Base-by-base conservation (phyloP, 768 basidiomycete species). In the Tricholoma matsutake region DNA sequence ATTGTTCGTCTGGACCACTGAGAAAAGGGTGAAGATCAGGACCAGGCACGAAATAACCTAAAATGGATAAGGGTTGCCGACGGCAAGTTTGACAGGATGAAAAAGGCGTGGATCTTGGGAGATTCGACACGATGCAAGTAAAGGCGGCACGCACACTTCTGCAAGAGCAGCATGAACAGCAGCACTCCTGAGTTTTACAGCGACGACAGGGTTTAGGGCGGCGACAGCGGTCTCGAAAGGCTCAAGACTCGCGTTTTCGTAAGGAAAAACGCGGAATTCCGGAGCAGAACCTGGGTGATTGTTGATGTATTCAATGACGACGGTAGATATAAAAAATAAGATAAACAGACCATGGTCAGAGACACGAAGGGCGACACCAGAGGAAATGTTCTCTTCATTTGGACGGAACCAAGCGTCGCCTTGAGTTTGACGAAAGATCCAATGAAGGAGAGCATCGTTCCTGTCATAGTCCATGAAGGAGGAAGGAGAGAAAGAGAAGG, bases 381-480 rank as follows among this genome's bases (percentile, higher is more conserved):
- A 85, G 22, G 89, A 86, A 54, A 91, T 78, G 64, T 84, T 83
- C 69, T 90, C 83, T 64, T 89, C 88, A 32, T 89, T 83, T 11
- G 89, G 88, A 61, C 89, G 85, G 72, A 92, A 91, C 90, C 90
- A 92, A 3, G 89, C 88, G 56, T 92, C 90, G 41, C 88, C 88
- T 70, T 91, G 89, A 0, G 90, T 92, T 80, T 90, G 76, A 22
- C 75, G 84, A 76, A 91, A 92, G 67, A 92, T 85, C 75, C 89
- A 86, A 74, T 92, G 90, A 28, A 92, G 81, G 61, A 91, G 78
- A 52, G 90, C 90, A 73, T 91, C 88, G 74, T 87, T 89, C 35
- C 87, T 83, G 75, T 91, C 89, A 76, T 91, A 91, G 76, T 90
- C 89, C 82, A 83, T 83, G 51, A 52, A 10, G 18, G 52, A 10